Conservation (phyloP, 2,329 filamentous ascomycete genomes). For the Neofusicoccum parvum region DNA sequence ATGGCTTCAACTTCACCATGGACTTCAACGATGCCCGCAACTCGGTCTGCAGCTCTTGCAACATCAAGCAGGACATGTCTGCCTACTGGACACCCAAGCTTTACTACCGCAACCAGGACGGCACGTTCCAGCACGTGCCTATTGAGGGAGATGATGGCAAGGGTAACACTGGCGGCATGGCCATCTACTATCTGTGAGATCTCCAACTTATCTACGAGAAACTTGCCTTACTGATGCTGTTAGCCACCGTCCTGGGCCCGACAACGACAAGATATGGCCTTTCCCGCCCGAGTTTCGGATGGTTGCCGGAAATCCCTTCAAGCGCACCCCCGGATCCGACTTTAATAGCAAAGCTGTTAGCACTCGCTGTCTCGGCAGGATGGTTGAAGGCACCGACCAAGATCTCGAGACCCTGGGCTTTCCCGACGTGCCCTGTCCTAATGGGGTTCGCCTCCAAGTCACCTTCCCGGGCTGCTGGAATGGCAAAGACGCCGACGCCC, state of each 20-base stretch:
- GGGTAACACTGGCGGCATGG: constrained; percentile 59
- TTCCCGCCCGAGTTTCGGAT: constrained; percentile 75
- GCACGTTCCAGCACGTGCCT: constrained; percentile 65
- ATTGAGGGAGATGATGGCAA: constrained; percentile 51
- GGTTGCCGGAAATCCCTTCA: constrained; percentile 64
- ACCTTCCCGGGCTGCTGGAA: constrained; percentile 78
- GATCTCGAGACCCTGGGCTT: constrained; percentile 52
- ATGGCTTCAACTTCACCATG: constrained; percentile 65
- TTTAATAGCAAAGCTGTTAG: constrained; percentile 59
- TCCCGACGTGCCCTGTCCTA: constrained; percentile 65
- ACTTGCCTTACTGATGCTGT: not conserved
- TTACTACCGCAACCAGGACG: constrained; percentile 66
- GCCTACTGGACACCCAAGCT: constrained; percentile 78
- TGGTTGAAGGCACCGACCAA: not conserved
- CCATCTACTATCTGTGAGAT: constrained; percentile 69
- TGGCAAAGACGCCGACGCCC: constrained; percentile 57
- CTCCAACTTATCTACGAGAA: not conserved
- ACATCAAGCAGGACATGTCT: constrained; percentile 67
- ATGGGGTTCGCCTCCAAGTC: constrained; percentile 65
- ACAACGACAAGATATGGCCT: constrained; percentile 66
- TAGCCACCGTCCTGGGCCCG: constrained; percentile 50
- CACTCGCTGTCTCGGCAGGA: constrained; percentile 56
- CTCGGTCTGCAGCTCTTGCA: constrained; percentile 70
- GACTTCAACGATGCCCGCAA: constrained; percentile 60
- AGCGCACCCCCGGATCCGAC: constrained; percentile 58